A percentile compares a stretch with the other conserved stretches of the same genome.
Conservation (phyloP, 768 basidiomycete genomes). For the Krasilnikovozyma curviuscula region DNA sequence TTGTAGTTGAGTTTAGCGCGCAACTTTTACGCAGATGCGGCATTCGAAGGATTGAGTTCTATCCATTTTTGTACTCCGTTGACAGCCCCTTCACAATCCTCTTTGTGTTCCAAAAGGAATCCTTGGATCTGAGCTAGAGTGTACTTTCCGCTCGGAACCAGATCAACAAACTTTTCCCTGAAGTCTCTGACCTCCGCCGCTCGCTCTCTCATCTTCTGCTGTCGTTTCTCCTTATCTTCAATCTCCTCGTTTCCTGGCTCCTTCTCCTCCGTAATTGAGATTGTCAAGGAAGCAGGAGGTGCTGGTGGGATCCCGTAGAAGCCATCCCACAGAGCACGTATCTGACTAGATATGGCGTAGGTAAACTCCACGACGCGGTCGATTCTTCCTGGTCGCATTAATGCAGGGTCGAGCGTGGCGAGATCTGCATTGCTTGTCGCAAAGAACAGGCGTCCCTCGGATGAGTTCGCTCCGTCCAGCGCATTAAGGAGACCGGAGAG, state of each 20-base stretch:
- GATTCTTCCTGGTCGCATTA: conserved; percentile 60
- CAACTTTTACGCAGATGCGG: too few relatives aligned
- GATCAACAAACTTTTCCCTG: not conserved
- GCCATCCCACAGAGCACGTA: conserved; percentile 40
- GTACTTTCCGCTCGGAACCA: not conserved
- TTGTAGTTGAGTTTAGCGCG: too few relatives aligned
- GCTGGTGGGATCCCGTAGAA: conserved; percentile 43
- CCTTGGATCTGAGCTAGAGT: conserved; percentile 52
- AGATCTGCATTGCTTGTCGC: conserved; percentile 37
- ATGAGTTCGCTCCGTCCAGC: conserved; percentile 59
- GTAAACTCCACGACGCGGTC: conserved; percentile 60
- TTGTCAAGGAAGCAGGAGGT: conserved; percentile 13
- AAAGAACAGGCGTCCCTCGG: conserved; percentile 61
- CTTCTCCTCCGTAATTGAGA: conserved; percentile 9
- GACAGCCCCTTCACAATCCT: conserved; percentile 44
- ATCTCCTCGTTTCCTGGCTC: conserved; percentile 2
- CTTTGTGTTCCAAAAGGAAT: conserved; percentile 52
- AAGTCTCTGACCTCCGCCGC: conserved; percentile 31
- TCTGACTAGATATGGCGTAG: conserved; percentile 51
- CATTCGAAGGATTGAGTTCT: too few relatives aligned
- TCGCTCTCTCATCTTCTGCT: conserved; percentile 48
- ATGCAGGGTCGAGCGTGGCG: conserved; percentile 46
- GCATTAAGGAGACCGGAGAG: conserved; percentile 59
- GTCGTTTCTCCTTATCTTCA: conserved; percentile 25
- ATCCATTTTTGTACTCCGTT: too few relatives aligned